Conservation (phyloP, 2,329 filamentous ascomycete genomes). For the Macrophomina phaseolina region DNA sequence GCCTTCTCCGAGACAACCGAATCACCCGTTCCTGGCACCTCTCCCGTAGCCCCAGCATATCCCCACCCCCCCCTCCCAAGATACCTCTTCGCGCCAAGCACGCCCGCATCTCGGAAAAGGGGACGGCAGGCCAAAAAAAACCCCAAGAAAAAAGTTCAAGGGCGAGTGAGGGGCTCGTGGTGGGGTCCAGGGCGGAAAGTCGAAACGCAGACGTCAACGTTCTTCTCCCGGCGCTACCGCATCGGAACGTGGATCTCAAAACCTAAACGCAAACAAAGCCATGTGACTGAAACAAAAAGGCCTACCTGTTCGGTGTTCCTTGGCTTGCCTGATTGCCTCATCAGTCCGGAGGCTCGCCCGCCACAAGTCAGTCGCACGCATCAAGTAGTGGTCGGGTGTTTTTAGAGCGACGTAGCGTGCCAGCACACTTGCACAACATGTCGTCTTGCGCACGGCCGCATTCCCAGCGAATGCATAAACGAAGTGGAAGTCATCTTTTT, state of each 20-base stretch:
- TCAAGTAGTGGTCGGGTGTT: background rate
- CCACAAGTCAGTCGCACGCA: background rate
- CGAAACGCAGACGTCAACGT: background rate
- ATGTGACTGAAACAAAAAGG: conserved; percentile 2
- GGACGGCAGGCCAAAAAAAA: background rate
- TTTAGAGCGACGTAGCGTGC: background rate
- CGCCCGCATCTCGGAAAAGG: no score
- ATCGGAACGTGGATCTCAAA: conserved; percentile 10
- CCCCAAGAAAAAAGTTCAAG: background rate
- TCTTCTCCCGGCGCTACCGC: conserved; percentile 1
- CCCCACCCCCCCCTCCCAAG: no score
- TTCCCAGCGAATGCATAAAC: background rate
- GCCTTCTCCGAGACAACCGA: background rate
- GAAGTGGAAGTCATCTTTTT: background rate
- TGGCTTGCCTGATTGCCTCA: background rate
- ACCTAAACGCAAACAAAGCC: conserved; percentile 10
- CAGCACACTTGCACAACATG: background rate
- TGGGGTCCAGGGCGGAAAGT: background rate
- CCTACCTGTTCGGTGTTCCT: background rate
- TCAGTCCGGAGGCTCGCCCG: background rate
- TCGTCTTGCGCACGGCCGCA: background rate
- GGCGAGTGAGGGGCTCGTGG: background rate
- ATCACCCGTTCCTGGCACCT: background rate
- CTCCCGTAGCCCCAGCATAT: background rate
- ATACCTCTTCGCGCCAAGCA: no score